phyloP scores from a whole-genome alignment of 306 rosid species.

The Arachis hypogaea region DNA sequence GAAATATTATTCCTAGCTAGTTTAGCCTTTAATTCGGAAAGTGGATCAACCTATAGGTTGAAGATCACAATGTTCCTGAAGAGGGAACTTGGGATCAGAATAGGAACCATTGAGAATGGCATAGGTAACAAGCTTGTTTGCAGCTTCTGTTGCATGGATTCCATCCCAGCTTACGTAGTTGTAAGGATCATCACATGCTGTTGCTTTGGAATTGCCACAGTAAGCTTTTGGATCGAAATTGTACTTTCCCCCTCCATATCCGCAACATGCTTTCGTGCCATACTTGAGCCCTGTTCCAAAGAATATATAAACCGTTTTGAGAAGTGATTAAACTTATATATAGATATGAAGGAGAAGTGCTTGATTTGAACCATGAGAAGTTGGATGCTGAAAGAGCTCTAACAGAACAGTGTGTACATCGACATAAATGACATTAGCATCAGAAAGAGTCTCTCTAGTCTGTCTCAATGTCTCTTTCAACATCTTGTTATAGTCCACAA shows the following conservation, averaged over 20 bases:
- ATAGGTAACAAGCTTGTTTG: conserved; percentile 67
- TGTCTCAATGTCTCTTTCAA: conserved; percentile 52
- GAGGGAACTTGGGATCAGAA: conserved; percentile 71
- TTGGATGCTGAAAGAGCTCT: conserved; percentile 72
- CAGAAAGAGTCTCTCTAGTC: conserved; percentile 53
- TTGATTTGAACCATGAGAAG: conserved; percentile 59
- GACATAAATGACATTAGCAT: conserved; percentile 67
- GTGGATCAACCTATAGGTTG: conserved; percentile 53
- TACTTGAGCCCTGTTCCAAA: conserved; percentile 61
- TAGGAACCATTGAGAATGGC: conserved; percentile 80
- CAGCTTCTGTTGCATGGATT: conserved; percentile 89
- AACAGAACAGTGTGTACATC: conserved; percentile 60
- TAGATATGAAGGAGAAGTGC: neutral
- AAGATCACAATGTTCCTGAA: conserved; percentile 61
- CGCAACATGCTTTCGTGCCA: conserved; percentile 86
- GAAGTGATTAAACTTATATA: no score
- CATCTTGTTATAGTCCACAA: conserved; percentile 64
- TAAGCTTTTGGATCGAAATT: conserved; percentile 61
- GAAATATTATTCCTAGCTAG: neutral
- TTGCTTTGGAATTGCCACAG: conserved; percentile 74
- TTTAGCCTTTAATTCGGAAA: conserved; percentile 18
- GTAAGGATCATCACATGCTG: conserved; percentile 71
- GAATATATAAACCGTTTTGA: no score
- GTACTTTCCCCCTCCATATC: conserved; percentile 77
- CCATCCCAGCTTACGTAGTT: conserved; percentile 97